Conservation (phyloP, 345 rosid species). For the Citrus australasica region DNA sequence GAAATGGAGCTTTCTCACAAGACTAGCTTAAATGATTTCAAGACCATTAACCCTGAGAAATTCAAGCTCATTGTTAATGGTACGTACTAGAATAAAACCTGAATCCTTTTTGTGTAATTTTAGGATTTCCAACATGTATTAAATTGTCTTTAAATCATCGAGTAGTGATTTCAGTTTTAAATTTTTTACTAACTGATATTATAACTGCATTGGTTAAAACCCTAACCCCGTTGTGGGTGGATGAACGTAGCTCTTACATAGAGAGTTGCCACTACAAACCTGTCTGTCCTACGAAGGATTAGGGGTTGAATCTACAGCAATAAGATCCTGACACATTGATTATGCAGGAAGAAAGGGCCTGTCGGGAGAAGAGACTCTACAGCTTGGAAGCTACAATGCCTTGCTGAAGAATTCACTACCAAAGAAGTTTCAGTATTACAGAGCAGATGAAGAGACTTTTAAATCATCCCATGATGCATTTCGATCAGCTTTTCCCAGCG, state of each 20-base stretch:
- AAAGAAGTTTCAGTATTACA: conserved; percentile 51
- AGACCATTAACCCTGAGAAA: conserved; percentile 60
- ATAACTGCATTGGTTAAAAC: no score
- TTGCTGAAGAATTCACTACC: conserved; percentile 56
- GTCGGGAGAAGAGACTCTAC: conserved; percentile 56
- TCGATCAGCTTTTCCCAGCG: conserved; percentile 59
- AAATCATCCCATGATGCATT: conserved; percentile 72
- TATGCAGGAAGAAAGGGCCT: conserved; percentile 61
- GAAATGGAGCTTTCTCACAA: conserved; percentile 87
- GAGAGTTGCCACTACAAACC: no score
- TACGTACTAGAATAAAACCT: conserved; percentile 3
- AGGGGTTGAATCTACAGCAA: background rate
- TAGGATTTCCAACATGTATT: no score
- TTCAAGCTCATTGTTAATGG: conserved; percentile 78
- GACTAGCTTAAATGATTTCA: conserved; percentile 58
- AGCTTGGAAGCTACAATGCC: conserved; percentile 69
- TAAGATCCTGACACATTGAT: background rate
- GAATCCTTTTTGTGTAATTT: background rate
- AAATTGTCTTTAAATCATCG: no score
- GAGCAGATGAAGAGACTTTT: conserved; percentile 63
- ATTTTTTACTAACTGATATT: no score
- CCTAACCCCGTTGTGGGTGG: no score
- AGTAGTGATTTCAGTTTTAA: no score
- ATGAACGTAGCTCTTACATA: no score
- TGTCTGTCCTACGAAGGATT: no score